These are phyloP conservation scores for Lunasporangiospora selenospora DNA, from an alignment of 192 early-diverging fungal genomes.

Conservation along the genomic window DNA sequence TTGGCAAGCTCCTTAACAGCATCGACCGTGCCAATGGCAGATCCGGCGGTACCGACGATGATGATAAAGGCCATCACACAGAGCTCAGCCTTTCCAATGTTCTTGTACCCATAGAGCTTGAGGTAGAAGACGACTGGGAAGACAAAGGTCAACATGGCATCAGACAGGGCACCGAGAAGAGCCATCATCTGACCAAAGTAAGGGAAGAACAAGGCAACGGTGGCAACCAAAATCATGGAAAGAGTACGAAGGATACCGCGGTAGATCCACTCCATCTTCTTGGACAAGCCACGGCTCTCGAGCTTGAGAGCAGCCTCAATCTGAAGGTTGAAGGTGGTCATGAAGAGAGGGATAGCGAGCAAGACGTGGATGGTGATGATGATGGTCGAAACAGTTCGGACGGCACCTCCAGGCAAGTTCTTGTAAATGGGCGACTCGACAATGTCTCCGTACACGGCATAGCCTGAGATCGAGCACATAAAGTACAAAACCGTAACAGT, in stretches of 20 bases:
- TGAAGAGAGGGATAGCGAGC: slow-evolving; percentile 68
- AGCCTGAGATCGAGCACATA: slow-evolving; percentile 64
- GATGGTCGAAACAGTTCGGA: slow-evolving; percentile 58
- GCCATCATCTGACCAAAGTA: slow-evolving; percentile 74
- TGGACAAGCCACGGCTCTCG: slow-evolving; percentile 47
- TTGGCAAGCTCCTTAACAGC: slow-evolving; percentile 64
- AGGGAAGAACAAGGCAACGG: slow-evolving; percentile 59
- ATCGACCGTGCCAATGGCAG: slow-evolving; percentile 67
- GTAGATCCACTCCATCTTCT: slow-evolving; percentile 46
- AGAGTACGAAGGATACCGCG: slow-evolving; percentile 55
- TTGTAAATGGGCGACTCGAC: slow-evolving; percentile 67
- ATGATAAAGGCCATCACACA: slow-evolving; percentile 31
- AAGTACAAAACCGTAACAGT: slow-evolving; percentile 70
- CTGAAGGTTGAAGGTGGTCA: slow-evolving; percentile 69
- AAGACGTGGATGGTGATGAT: slow-evolving; percentile 75
- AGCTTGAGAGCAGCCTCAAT: slow-evolving; percentile 63
- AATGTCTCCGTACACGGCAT: slow-evolving; percentile 65
- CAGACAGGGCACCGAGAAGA: slow-evolving; percentile 62
- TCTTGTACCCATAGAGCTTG: slow-evolving; percentile 56
- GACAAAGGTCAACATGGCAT: slow-evolving; percentile 63
- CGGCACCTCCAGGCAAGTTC: slow-evolving; percentile 63
- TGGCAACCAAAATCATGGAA: slow-evolving; percentile 51
- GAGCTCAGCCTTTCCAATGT: slow-evolving; percentile 27
- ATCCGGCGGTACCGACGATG: slow-evolving; percentile 64
- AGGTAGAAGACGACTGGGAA: slow-evolving; percentile 64